Percentiles rank a stretch among this genome's conserved stretches.
Conservation (phyloP, 352 stramenopile species). For the Peronosclerospora sorghi region DNA sequence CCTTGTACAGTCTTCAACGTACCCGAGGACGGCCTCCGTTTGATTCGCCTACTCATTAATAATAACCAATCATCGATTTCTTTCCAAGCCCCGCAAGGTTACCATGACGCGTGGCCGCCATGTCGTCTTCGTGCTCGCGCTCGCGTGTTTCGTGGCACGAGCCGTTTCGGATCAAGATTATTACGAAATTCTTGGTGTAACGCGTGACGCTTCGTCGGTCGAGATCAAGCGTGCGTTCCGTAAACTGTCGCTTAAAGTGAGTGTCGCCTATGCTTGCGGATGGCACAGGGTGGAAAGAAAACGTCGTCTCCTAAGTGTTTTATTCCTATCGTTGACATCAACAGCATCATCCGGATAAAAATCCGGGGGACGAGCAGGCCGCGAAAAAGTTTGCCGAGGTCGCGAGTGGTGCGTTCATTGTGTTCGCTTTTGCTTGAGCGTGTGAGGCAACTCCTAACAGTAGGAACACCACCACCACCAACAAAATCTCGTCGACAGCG, state of each 20-base stretch:
- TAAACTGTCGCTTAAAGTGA: slow-evolving; percentile 83
- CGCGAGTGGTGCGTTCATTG: slow-evolving; percentile 30
- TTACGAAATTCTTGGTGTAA: slow-evolving; percentile 62
- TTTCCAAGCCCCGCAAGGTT: slow-evolving; percentile 6
- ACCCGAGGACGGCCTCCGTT: no score
- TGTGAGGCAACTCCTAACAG: no score
- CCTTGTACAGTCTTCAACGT: no score
- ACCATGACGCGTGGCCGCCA: slow-evolving; percentile 17
- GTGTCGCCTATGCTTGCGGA: no score
- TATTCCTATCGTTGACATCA: no score
- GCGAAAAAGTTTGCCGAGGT: slow-evolving; percentile 84
- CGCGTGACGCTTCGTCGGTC: slow-evolving; percentile 42
- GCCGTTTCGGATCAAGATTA: slow-evolving; percentile 39
- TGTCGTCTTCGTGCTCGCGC: slow-evolving; percentile 22
- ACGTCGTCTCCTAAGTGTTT: no score
- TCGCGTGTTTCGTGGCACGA: slow-evolving; percentile 15
- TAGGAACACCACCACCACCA: no score
- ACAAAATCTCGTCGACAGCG: slow-evolving; percentile 29
- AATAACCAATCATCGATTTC: no score
- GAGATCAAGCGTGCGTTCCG: slow-evolving; percentile 82
- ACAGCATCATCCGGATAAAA: slow-evolving; percentile 85
- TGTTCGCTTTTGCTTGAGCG: no score
- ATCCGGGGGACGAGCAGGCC: slow-evolving; percentile 74
- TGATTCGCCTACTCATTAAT: no score
- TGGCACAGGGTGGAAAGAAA: no score